These are phyloP conservation scores for Acer saccharum DNA, from an alignment of 345 rosid genomes.

Conservation along the genomic window DNA sequence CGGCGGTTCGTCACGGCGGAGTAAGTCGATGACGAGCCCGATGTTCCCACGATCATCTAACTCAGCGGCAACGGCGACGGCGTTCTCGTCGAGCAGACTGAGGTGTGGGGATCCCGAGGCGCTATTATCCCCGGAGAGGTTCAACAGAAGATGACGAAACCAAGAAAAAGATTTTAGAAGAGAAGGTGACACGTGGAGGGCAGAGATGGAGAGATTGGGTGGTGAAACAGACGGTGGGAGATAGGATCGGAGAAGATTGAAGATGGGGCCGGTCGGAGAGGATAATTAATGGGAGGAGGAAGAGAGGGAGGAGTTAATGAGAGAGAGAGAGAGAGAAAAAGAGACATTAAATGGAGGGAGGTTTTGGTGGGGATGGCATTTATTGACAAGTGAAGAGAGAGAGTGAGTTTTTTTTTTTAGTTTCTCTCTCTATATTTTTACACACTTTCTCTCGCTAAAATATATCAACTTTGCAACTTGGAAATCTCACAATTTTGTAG, in stretches of 20 bases:
- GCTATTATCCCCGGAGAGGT: constrained; percentile 89
- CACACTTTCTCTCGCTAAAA: neutral
- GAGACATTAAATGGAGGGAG: constrained; percentile 32
- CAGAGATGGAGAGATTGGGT: constrained; percentile 20
- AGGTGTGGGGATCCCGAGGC: constrained; percentile 99
- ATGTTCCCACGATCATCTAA: constrained; percentile 49
- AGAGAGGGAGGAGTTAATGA: constrained; percentile 30
- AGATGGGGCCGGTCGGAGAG: constrained; percentile 19
- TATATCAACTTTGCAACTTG: neutral
- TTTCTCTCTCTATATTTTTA: neutral
- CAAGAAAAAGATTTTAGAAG: neutral
- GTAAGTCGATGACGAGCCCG: constrained; percentile 84
- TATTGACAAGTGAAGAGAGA: constrained; percentile 42
- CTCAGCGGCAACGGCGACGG: constrained; percentile 17
- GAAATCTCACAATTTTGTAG: too few species aligned
- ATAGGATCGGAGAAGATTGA: constrained; percentile 25
- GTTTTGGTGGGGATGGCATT: constrained; percentile 51
- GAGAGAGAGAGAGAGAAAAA: neutral
- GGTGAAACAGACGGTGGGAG: constrained; percentile 29
- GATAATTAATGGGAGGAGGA: constrained; percentile 30
- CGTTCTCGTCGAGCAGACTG: constrained; percentile 79
- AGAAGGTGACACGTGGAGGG: constrained; percentile 63
- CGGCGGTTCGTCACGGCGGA: constrained; percentile 58
- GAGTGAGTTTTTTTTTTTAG: neutral
- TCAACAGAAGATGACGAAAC: constrained; percentile 43